Evolutionary conservation across 179 eudicot species (phyloP), one percentile per base, ranked within the genome.

Genomic region (Spinacia oleracea): DNA sequence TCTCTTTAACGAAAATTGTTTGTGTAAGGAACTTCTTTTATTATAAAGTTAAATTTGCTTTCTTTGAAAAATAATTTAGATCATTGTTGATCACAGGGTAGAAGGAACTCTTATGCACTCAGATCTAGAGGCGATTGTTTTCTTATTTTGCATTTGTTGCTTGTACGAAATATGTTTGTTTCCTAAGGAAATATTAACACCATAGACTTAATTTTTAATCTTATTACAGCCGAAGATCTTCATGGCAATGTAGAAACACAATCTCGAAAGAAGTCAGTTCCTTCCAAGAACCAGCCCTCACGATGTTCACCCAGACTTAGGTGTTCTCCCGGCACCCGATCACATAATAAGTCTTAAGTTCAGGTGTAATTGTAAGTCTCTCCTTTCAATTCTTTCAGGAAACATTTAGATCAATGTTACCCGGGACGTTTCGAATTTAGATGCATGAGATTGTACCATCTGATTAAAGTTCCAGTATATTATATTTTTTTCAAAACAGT

Each of bases 221-320:
- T 25, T 59, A 27, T 56, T 64, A 25, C 70, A 65, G 70, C 21
- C 35, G 70, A 65, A 34, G 66, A 62, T 12, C 14, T 65, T 35
- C 3, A 35, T 65, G 25, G 7, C 1, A 35, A 34, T 16, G 70
- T 35, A 34, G 70, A 65, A 34, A 2, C 45, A 38, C 70, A 20
- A 20, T 4, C 25, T 20, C 15, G 9, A 18, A 65, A 65, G 45
- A 65, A 35, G 45, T 18, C 70, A 65, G 34, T 34, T 8, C 20
- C 45, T 65, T 65, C 45, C 70, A 65, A 35, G 43, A 65, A 65
- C 12, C 70, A 20, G 10, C 70, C 70, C 27, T 18, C 70, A 34
- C 25, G 70, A 34, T 20, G 1, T 32, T 65, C 70, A 65, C 70
- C 70, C 15, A n/a, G 70, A 23, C 70, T 65, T 65, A 65, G 43